Evolutionary conservation across 164 flowering plant genomes (phyloP), one percentile per base, ranked within the genome.

Genomic region (Magnolia officinalis): DNA sequence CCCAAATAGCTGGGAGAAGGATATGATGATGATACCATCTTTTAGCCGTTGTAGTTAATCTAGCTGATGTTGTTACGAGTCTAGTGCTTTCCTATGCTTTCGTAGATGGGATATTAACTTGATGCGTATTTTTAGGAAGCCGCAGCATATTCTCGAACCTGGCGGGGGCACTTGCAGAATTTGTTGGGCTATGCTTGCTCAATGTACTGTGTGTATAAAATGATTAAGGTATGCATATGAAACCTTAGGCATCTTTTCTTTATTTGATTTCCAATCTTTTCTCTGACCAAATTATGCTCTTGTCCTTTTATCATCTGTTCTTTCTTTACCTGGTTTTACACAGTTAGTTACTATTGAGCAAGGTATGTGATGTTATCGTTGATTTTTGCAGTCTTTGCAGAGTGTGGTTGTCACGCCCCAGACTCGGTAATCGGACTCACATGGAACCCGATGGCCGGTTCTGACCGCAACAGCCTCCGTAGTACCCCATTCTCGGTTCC

Each of bases 101-200:
- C 1, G 1, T 18, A 8, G 19, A 24, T 16, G n/a, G n/a, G 51
- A 76, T n/a, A 20, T 6, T 63, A 11, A 68, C 31, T 68, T 16
- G 1, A 16, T 45, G 18, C 37, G 45, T 13, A 24, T 68, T 81
- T 81, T 70, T 88, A 96, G 99, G 96, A 90, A 84, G 98, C 98
- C 82, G 98, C 98, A 75, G 94, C 98, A 70, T 96, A 83, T 86
- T 96, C 99, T 72, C 89, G 98, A 78, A 96, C 97, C 29, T 94
- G 99, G 99, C 90, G 80, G 81, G 98, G 99, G 63, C 99, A 96
- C n/a, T 72, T 96, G 88, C 97, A 96, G 85, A 96, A 96, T 85
- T 77, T 96, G 73, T 84, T 96, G 80, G 99, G 99, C 55, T 94
- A 94, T 86, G 97, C 90, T 19, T 89, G 91, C 75, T 96, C 99